Conservation (phyloP, 805 yeast species). For the Vanderwaltozyma yarrowii region DNA sequence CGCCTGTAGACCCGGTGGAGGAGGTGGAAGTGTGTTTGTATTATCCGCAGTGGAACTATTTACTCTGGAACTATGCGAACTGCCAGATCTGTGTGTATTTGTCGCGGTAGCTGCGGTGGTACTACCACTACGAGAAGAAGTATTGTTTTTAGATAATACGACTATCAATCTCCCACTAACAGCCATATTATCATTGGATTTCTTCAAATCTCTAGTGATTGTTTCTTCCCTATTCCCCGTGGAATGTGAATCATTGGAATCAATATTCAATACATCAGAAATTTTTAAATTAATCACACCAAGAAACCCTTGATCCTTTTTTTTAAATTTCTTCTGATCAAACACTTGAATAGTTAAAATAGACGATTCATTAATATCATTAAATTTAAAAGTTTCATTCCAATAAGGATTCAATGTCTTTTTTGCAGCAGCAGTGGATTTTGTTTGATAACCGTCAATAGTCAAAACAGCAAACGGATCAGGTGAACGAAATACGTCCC, state of each 20-base stretch:
- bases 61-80: background rate
- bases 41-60: no score
- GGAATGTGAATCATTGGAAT: conserved; percentile 2
- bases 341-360: conserved; percentile 88
- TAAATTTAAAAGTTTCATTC: conserved; percentile 85
- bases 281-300: conserved; percentile 91
- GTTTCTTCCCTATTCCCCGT: conserved; percentile 52
- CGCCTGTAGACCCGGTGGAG: no score
- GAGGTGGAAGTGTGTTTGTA: no score
- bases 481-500: conserved; percentile 92
- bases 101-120: conserved; percentile 6
- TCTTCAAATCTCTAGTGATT: conserved; percentile 82
- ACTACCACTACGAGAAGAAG: no score
- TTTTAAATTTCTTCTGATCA: conserved; percentile 94
- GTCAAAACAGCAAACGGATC: conserved; percentile 97
- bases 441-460: conserved; percentile 95
- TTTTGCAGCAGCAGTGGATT: conserved; percentile 86
- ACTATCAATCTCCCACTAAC: conserved; percentile 90
- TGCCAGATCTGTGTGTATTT: no score
- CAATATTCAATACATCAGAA: conserved; percentile 50
- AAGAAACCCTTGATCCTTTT: conserved; percentile 95
- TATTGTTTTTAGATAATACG: conserved; percentile 41
- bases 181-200: conserved; percentile 81
- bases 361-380: conserved; percentile 63
- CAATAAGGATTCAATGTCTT: conserved; percentile 95